Conservation (phyloP, 2,329 filamentous ascomycete genomes). For the Talaromyces atroroseus region DNA sequence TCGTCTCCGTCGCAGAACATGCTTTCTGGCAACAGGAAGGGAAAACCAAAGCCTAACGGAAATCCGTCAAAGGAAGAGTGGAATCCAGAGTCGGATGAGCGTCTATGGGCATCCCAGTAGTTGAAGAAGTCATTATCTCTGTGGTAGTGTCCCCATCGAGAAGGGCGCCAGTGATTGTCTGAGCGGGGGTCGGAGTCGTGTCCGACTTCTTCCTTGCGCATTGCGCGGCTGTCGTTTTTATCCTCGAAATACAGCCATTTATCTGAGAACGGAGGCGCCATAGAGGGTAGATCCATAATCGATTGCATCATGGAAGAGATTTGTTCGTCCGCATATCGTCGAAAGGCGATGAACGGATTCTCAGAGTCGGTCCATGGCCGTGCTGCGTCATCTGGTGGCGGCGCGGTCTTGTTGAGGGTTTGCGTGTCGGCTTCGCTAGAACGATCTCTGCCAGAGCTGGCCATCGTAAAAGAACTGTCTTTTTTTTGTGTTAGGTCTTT, state of each 20-base stretch:
- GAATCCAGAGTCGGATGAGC: conserved; percentile 25
- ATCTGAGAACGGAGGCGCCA: conserved; percentile 25
- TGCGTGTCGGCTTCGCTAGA: conserved; percentile 2
- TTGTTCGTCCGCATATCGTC: conserved; percentile 56
- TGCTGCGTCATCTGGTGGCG: conserved; percentile 13
- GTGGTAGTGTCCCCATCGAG: conserved; percentile 1
- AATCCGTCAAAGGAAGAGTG: conserved; percentile 34
- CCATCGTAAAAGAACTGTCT: conserved; percentile 8
- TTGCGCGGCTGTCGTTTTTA: conserved; percentile 21
- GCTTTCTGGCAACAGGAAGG: conserved; percentile 28
- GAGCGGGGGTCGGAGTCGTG: not conserved
- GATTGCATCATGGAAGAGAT: conserved; percentile 51
- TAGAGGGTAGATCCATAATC: conserved; percentile 44
- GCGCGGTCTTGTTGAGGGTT: conserved; percentile 11
- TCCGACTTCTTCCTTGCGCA: conserved; percentile 15
- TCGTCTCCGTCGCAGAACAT: conserved; percentile 31
- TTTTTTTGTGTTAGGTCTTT: not conserved
- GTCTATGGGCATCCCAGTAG: conserved; percentile 21
- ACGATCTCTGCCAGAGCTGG: conserved; percentile 1
- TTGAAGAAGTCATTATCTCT: conserved; percentile 17
- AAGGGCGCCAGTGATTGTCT: not conserved
- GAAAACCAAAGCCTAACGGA: conserved; percentile 22
- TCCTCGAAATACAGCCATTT: conserved; percentile 32
- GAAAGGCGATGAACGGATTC: conserved; percentile 57
- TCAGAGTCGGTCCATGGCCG: conserved; percentile 29